Evolutionary conservation across 768 basidiomycete species (phyloP), one percentile per base, ranked within the genome.

Genomic region (Lyophyllum atratum): DNA sequence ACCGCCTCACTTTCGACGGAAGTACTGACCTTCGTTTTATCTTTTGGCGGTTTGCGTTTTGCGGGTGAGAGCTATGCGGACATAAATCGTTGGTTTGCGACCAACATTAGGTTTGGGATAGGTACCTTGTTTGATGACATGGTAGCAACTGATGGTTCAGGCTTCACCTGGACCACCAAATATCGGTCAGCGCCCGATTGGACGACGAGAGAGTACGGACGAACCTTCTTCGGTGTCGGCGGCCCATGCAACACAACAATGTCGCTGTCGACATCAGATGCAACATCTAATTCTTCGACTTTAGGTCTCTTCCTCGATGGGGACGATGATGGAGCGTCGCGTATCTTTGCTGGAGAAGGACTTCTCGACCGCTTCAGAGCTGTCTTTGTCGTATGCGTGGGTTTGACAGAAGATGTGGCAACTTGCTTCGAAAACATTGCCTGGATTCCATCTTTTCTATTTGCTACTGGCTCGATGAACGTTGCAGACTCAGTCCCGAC

Each of bases 381-480:
- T 21, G 33, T 17, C 49, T 62, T 50, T 9, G 42, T 29, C 24
- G 31, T 49, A 26, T 5, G n/a, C n/a, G 26, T 14, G 26, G 46
- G 21, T 14, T 48, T 48, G 15, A 31, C 29, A 22, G 43, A 44
- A 28, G 46, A 29, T 46, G 58, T 49, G 19, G 43, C 14, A 49
- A 65, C 73, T 65, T 92, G 91, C 60, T 84, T 88, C 1, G 83
- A 79, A 60, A 94, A 93, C 83, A 93, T 85, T 9, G 89, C 86
- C 65, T 87, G 78, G 51, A 93, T 96, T 7, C 95, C 93, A 64
- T 95, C 95, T 64, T 89, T 89, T 21, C 95, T 83, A 45, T 81
- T 76, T 9, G 85, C 75, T 19, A 97, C 73, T 0, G 95, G 94
- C 63, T 92, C 80, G 52, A 97, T 86, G 69, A 91, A 97, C 0